Percentiles rank a stretch among this genome's conserved stretches.
Conservation (phyloP, 2,329 filamentous ascomycete genomes). For the Aspergillus costaricaensis region DNA sequence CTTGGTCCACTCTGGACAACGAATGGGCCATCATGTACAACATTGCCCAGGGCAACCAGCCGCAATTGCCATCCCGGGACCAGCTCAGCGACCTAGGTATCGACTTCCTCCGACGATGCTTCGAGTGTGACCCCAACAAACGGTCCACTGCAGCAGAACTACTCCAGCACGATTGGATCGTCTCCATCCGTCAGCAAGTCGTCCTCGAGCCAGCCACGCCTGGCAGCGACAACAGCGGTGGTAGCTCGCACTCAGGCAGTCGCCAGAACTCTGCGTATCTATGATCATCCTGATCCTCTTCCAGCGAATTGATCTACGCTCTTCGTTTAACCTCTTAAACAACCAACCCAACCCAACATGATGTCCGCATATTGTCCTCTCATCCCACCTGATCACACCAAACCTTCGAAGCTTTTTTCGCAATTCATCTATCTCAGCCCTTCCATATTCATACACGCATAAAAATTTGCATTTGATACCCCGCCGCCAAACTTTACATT, state of each 20-base stretch:
- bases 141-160: conserved; percentile 83
- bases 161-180: conserved; percentile 89
- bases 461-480: conserved; percentile 36
- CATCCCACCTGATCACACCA: neutral
- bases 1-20: conserved; percentile 95
- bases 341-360: too few species aligned
- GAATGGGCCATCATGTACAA: conserved; percentile 99
- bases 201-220: conserved; percentile 48
- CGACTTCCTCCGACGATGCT: conserved; percentile 86
- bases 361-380: too few species aligned
- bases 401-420: neutral
- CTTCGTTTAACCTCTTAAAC: too few species aligned
- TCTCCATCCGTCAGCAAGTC: conserved; percentile 51
- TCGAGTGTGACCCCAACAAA: conserved; percentile 77
- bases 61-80: conserved; percentile 76
- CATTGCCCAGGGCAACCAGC: conserved; percentile 94
- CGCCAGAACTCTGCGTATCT: conserved; percentile 34
- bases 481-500: conserved; percentile 16
- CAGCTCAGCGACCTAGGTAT: conserved; percentile 83
- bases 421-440: neutral
- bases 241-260: conserved; percentile 32
- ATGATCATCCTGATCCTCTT: conserved; percentile 19
- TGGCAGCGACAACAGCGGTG: conserved; percentile 39
- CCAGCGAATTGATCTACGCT: neutral
- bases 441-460: neutral